Base-by-base conservation (phyloP, 352 stramenopile genomes). In the Pythium myriotylum region DNA sequence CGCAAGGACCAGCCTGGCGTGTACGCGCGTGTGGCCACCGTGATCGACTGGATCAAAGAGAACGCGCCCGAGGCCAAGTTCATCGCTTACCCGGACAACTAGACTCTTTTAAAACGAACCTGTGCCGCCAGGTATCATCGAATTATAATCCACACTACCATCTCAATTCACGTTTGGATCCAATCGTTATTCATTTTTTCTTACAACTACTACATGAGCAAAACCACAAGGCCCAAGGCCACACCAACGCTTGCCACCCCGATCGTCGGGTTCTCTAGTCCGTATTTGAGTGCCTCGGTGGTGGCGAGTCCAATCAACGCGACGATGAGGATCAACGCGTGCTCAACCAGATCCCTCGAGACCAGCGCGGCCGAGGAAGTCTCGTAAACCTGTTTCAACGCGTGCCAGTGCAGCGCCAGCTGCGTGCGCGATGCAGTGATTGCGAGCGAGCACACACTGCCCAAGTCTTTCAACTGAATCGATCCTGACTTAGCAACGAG, bases 1-100 rank as follows among this genome's bases (percentile, higher is more conserved):
- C 17, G 42, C 24, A 41, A 33, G 24, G 50, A 66, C 52, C 54
- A 61, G 56, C 55, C 62, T 2, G 62, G 49, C 17, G 62, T 70
- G n/a, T 70, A 56, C 33, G 17, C 35, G 14, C 55, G 56, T 17
- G 43, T 70, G 22, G 53, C 62, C 17, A 19, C 29, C 24, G 53
- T 57, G 1, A 7, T 39, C 26, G 46, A 56, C 45, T 68, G 51
- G 51, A 61, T 68, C 60, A 46, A 45, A 17, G 10, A 14, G n/a
- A 12, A 45, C 26, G 54, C 45, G 26, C 50, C 59, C 6, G 47
- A 40, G 9, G 43, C 33, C 23, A 61, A 4, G 40, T 52, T 41
- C 29, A 5, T 61, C 27, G 42, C 45, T 10, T 51, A 51, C 45
- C 45, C 45, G 24, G 45, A 51, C 45, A 37, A 51, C 22, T 51